phyloP scores from a whole-genome alignment of 495 filamentous ascomycete species.

The Chlorociboria aeruginascens region DNA sequence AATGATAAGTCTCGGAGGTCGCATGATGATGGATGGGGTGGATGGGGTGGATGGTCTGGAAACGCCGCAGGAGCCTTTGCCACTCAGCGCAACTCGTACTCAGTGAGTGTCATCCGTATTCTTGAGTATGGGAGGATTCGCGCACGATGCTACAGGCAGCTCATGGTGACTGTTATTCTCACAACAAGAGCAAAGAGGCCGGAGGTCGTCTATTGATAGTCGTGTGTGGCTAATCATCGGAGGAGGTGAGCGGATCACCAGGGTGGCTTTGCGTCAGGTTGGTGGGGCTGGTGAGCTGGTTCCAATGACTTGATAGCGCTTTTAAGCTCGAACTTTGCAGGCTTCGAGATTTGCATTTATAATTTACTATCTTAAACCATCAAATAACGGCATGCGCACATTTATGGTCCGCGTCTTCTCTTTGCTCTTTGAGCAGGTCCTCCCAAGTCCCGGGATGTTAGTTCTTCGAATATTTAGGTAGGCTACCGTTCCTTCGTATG shows the following conservation, averaged over 20 bases:
- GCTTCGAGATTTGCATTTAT: too few relatives aligned
- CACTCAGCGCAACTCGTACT: conserved; percentile 11
- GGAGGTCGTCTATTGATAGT: neutral
- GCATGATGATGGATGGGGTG: conserved; percentile 34
- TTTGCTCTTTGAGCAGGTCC: too few relatives aligned
- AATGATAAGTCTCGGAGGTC: conserved; percentile 38
- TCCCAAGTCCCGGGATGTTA: too few relatives aligned
- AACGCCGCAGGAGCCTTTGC: conserved; percentile 16
- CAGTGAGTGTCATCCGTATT: conserved; percentile 13
- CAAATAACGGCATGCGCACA: too few relatives aligned
- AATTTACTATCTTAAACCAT: too few relatives aligned
- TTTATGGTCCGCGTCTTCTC: too few relatives aligned
- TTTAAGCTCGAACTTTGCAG: neutral
- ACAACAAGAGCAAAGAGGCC: neutral
- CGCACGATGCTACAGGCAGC: neutral
- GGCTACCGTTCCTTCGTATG: too few relatives aligned
- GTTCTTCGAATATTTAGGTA: too few relatives aligned
- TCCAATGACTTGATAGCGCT: neutral
- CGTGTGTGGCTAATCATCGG: neutral
- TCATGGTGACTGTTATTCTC: neutral
- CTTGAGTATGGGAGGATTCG: neutral
- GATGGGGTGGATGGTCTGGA: conserved; percentile 2
- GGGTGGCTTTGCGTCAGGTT: neutral
- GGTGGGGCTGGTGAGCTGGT: too few relatives aligned
- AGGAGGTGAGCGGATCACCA: too few relatives aligned